Base-by-base conservation (phyloP, 2,329 filamentous ascomycete genomes). In the Ascochyta koolunga region DNA sequence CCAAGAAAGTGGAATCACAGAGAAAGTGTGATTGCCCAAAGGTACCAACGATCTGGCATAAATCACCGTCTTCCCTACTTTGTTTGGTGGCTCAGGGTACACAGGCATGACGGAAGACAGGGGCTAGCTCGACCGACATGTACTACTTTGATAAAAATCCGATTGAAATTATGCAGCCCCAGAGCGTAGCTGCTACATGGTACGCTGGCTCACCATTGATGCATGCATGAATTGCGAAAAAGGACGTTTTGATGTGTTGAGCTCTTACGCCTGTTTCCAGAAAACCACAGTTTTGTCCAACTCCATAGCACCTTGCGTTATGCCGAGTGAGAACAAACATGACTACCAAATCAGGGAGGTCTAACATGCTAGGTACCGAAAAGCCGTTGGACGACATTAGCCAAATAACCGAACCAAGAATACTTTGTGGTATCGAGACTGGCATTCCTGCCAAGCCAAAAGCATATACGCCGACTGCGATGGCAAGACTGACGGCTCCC, bases 401-500 rank as follows among this genome's bases (percentile, higher is more conserved):
- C 58, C 11, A 70, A 16, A 4, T 59, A 55, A 4, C 62, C 61
- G 41, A 68, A 50, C 1, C 58, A 16, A 4, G 52, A 35, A 8
- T 56, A 45, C 18, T 54, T 61, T 2, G 50, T 22, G 7, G 32
- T 50, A 15, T 45, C 57, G 32, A 47, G 2, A 18, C 59, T 59
- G 3, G 59, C 58, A 15, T 57, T 61, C 36, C 59, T 63, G 31
- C 72, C 69, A 2, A 76, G 54, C 72, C 71, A 76, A 21, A 72
- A 48, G 74, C 73, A 43, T 70, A 69, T 10, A 70, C 59, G 27
- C 73, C 73, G 19, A 76, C 65, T 2, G 63, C 48, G n/a, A 77
- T 46, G 87, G 73, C 24, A 84, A 87, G 40, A 87, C 76, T 22
- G 48, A 70, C 49, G 6, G 84, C 83, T 15, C 83, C 79, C 37